Evolutionary conservation across 2,329 filamentous ascomycete genomes (phyloP).

Genomic region (Zymoseptoria passerinii): DNA sequence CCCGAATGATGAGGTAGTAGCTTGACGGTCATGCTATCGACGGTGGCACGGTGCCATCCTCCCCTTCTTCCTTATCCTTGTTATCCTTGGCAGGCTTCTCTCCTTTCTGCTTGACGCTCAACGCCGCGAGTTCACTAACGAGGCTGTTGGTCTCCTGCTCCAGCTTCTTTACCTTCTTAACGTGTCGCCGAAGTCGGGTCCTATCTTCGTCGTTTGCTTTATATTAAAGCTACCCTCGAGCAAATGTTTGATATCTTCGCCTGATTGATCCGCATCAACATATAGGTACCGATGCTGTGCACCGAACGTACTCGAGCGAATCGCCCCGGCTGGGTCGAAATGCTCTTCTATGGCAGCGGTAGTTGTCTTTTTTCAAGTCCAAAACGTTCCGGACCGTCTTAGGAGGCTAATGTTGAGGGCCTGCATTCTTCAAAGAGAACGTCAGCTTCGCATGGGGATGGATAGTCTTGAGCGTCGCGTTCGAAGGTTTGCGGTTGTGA

Average conservation of each 20-base stretch:
- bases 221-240: too few species aligned
- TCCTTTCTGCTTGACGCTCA: constrained; percentile 38
- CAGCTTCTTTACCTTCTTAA: constrained; percentile 33
- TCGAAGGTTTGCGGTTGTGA: constrained; percentile 40
- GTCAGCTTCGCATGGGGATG: constrained; percentile 43
- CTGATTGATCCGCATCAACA: constrained; percentile 62
- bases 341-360: too few species aligned
- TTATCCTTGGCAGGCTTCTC: constrained; percentile 39
- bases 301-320: constrained; percentile 37
- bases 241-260: constrained; percentile 69
- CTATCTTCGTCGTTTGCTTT: constrained; percentile 49
- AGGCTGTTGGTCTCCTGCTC: constrained; percentile 33
- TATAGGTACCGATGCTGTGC: constrained; percentile 51
- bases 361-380: not conserved
- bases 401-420: too few species aligned
- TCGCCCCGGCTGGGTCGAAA: too few species aligned
- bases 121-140: constrained; percentile 36
- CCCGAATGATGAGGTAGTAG: too few species aligned
- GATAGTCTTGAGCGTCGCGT: constrained; percentile 38
- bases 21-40: too few species aligned
- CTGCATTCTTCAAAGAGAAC: constrained; percentile 36
- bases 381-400: too few species aligned
- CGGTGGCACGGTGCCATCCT: constrained; percentile 37
- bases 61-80: constrained; percentile 36
- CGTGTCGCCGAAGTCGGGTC: constrained; percentile 37